Conservation (phyloP, 768 basidiomycete species). For the Wakefieldia striispora region DNA sequence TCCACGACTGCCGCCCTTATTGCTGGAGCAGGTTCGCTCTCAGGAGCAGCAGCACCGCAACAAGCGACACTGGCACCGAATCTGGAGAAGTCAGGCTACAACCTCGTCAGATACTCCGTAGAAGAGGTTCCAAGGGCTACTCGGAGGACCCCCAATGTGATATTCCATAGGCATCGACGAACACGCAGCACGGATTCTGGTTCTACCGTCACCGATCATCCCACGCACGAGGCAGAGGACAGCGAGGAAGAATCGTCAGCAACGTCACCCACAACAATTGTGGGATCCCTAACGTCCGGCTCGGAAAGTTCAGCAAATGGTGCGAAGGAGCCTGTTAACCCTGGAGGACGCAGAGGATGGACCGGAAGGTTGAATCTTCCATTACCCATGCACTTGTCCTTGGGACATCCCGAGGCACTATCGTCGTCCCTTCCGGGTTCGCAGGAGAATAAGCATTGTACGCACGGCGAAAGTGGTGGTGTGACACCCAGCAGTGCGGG, state of each 20-base stretch:
- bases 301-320: slow-evolving; percentile 4
- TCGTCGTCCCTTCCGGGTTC: slow-evolving; percentile 12
- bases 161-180: slow-evolving; percentile 9
- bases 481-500: slow-evolving; percentile 13
- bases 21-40: slow-evolving; percentile 62
- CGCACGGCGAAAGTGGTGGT: slow-evolving; percentile 17
- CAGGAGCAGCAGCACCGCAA: slow-evolving; percentile 57
- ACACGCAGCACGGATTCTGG: slow-evolving; percentile 12
- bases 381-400: slow-evolving; percentile 18
- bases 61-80: slow-evolving; percentile 52
- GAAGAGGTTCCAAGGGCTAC: slow-evolving; percentile 5
- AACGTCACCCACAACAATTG: slow-evolving; percentile 16
- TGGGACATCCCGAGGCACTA: slow-evolving; percentile 11
- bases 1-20: slow-evolving; percentile 56
- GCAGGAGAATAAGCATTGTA: slow-evolving; percentile 2
- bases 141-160: background rate
- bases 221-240: background rate
- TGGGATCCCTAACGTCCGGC: slow-evolving; percentile 13
- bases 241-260: slow-evolving; percentile 12
- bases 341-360: slow-evolving; percentile 30
- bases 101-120: slow-evolving; percentile 52
- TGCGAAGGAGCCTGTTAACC: background rate
- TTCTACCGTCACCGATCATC: background rate
- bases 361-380: slow-evolving; percentile 41
- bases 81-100: slow-evolving; percentile 61